Conservation (phyloP, 1,139 yeast genomes). For the Yamadazyma epiphylla region DNA sequence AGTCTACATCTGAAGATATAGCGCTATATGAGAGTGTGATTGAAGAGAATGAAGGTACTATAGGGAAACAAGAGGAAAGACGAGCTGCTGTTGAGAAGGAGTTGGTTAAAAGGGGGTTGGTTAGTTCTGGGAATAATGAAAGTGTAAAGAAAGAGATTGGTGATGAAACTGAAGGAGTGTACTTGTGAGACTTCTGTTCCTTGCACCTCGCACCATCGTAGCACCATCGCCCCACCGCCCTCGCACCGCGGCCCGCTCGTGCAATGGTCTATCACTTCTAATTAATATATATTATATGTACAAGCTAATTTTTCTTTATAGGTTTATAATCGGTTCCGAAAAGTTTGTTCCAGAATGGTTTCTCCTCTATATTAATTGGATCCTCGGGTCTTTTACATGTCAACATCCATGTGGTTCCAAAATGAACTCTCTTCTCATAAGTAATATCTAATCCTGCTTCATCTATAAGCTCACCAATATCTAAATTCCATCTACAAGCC, state of each 20-base stretch:
- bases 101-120: conserved; percentile 23
- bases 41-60: conserved; percentile 30
- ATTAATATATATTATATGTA: conserved; percentile 5
- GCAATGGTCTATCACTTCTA: too few relatives aligned
- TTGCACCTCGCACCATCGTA: too few relatives aligned
- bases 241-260: too few relatives aligned
- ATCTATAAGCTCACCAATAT: conserved; percentile 80
- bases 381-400: conserved; percentile 74
- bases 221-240: too few relatives aligned
- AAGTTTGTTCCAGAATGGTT: conserved; percentile 41
- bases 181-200: too few relatives aligned
- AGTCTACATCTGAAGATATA: conserved; percentile 18
- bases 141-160: too few relatives aligned
- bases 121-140: too few relatives aligned
- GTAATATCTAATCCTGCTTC: conserved; percentile 82
- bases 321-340: conserved; percentile 34
- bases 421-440: conserved; percentile 73
- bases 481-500: conserved; percentile 98
- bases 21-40: conserved; percentile 27
- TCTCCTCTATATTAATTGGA: conserved; percentile 39
- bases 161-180: too few relatives aligned
- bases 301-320: conserved; percentile 18
- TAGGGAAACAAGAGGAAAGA: conserved; percentile 24
- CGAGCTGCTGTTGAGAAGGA: conserved; percentile 21
- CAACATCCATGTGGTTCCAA: conserved; percentile 92